Conservation (phyloP, 306 rosid species). For the Benincasa hispida region DNA sequence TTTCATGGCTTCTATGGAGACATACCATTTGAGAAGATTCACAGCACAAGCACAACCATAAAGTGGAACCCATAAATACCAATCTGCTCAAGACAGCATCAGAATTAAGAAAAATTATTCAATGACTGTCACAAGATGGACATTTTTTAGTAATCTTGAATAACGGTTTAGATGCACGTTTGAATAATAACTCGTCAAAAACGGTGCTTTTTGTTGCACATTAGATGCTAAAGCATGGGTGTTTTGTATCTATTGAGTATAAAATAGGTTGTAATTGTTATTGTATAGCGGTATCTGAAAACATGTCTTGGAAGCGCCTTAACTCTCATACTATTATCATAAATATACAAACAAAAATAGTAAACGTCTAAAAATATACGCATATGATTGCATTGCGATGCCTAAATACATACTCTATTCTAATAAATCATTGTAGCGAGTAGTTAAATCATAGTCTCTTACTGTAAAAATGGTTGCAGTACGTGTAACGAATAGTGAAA, state of each 20-base stretch:
- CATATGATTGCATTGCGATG: not conserved
- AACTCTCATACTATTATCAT: no score
- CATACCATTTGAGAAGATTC: constrained; percentile 31
- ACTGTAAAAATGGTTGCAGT: not conserved
- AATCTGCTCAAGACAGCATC: constrained; percentile 21
- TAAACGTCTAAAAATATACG: no score
- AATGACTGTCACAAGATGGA: not conserved
- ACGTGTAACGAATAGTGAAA: not conserved
- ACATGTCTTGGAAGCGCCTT: no score
- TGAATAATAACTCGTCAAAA: not conserved
- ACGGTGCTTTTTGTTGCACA: no score
- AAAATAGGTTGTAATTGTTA: no score
- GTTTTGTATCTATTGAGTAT: no score
- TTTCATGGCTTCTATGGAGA: constrained; percentile 13
- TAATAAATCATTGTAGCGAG: not conserved
- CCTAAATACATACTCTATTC: not conserved
- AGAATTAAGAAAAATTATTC: not conserved
- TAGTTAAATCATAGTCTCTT: not conserved
- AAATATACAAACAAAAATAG: no score
- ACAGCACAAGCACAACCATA: constrained; percentile 39
- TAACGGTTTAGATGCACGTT: not conserved
- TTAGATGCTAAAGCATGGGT: no score
- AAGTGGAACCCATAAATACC: constrained; percentile 71
- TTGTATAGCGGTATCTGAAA: no score
- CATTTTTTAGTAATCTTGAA: not conserved